Evolutionary conservation across 768 basidiomycete species (phyloP), one percentile per base, ranked within the genome.

Genomic region (Pisolithus orientalis): DNA sequence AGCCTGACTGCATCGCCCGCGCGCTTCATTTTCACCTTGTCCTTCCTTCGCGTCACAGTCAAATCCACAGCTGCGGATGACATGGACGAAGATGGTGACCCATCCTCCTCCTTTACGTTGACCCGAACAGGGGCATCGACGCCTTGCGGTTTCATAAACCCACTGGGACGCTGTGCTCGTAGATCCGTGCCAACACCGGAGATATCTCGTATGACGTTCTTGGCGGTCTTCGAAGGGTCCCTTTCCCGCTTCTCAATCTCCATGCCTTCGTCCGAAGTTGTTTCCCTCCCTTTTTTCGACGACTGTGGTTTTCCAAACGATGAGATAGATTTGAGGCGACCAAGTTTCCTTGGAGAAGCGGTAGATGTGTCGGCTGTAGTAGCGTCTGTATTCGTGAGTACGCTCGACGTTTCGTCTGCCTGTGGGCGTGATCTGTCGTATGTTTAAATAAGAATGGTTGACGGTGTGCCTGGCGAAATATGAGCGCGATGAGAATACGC

Each of bases 111-210:
- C 16, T 45, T 21, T 47, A 44, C 62, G 40, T 50, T 27, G 11
- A 44, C 40, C 47, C 53, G 49, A 40, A 52, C 57, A 47, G 63
- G 59, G 0, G 24, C 54, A 27, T 65, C 63, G 24, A 65, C 57
- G 2, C 59, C 64, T 0, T 59, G 52, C 3, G 63, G 63, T 4
- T 58, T 62, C 24, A 65, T 21, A 54, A 65, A 65, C 0, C 54
- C 14, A 14, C 29, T 50, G 29, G 43, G 45, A 53, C 40, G 66
- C 62, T 27, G 66, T 54, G 44, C 13, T 34, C 73, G 73, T 47
- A 83, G 56, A 65, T 83, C 80, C 42, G 70, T 65, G 14, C 80
- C 81, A 29, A 80, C 77, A 14, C 72, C 73, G 5, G 66, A 60
- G 49, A 60, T 75, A 55, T 80, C 75, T 56, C 75, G 75, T 13